Percentiles rank a stretch among this genome's conserved stretches.
phyloP scores from a whole-genome alignment of 306 rosid species.

The Cucurbita ficifolia region DNA sequence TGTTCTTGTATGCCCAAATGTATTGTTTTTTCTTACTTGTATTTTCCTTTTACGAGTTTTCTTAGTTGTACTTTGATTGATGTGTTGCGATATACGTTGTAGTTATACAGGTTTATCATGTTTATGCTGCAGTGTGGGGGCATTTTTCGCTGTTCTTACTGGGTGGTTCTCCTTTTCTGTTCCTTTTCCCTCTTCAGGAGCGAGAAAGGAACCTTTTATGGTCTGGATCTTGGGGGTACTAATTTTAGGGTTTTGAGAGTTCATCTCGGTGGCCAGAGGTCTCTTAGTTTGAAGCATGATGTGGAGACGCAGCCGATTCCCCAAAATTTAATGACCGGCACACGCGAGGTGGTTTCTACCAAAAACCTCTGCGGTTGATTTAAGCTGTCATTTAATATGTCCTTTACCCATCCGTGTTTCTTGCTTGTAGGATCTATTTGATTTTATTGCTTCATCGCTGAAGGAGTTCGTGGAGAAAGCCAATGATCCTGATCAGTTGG shows the following conservation, averaged over 20 bases:
- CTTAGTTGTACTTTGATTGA: constrained; percentile 1
- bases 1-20: neutral
- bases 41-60: neutral
- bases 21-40: neutral
- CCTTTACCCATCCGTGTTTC: neutral
- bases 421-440: constrained; percentile 59
- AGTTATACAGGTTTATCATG: neutral
- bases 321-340: constrained; percentile 51
- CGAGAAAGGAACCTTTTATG: constrained; percentile 72
- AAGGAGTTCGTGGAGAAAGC: constrained; percentile 50
- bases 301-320: constrained; percentile 65
- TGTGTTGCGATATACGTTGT: neutral
- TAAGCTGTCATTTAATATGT: neutral
- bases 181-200: constrained; percentile 29
- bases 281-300: constrained; percentile 33
- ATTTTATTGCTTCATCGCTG: constrained; percentile 63
- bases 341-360: constrained; percentile 41
- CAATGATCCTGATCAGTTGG: constrained; percentile 28
- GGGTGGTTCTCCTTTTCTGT: constrained; percentile 4
- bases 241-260: constrained; percentile 78
- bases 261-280: constrained; percentile 48
- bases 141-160: neutral
- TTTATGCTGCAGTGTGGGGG: constrained; percentile 1
- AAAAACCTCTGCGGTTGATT: constrained; percentile 1
- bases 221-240: constrained; percentile 84